These are phyloP conservation scores for Boletus insuetus DNA, from an alignment of 768 basidiomycete species.

Conservation along the genomic window DNA sequence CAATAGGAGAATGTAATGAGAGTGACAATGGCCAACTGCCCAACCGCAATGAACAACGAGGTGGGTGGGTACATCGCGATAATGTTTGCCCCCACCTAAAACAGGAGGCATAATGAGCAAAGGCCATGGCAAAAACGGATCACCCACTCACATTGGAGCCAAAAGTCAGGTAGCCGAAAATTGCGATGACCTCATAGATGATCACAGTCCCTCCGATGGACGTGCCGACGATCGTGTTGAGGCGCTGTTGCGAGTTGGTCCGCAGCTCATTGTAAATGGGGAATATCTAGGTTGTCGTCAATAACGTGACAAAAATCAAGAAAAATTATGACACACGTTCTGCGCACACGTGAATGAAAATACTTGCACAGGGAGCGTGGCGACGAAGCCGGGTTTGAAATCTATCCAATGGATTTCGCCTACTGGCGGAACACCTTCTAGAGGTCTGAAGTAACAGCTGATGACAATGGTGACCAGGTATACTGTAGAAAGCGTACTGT, in stretches of 20 bases:
- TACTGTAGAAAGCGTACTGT: conserved; percentile 37
- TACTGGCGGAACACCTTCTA: conserved; percentile 56
- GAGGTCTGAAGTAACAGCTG: conserved; percentile 72
- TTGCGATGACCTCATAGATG: conserved; percentile 84
- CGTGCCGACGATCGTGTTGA: conserved; percentile 84
- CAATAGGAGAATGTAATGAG: conserved; percentile 94
- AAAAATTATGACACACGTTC: conserved; percentile 56
- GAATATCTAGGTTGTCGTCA: conserved; percentile 60
- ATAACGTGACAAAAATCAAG: not conserved
- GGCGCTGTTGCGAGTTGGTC: conserved; percentile 72
- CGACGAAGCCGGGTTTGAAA: conserved; percentile 74
- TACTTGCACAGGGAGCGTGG: conserved; percentile 90
- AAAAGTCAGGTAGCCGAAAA: conserved; percentile 92
- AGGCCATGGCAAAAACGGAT: not conserved
- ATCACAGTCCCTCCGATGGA: conserved; percentile 83
- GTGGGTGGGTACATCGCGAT: conserved; percentile 93
- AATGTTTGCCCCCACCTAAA: conserved; percentile 84
- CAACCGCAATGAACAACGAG: conserved; percentile 88
- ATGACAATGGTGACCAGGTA: conserved; percentile 82
- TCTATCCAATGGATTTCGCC: conserved; percentile 73
- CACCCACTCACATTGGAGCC: conserved; percentile 66
- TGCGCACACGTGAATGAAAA: conserved; percentile 92
- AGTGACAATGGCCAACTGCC: conserved; percentile 88
- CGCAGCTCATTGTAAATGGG: conserved; percentile 91
- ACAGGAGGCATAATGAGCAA: conserved; percentile 1